phyloP scores from a whole-genome alignment of 2,329 filamentous ascomycete genomes.

The Fusarium oligoseptatum region DNA sequence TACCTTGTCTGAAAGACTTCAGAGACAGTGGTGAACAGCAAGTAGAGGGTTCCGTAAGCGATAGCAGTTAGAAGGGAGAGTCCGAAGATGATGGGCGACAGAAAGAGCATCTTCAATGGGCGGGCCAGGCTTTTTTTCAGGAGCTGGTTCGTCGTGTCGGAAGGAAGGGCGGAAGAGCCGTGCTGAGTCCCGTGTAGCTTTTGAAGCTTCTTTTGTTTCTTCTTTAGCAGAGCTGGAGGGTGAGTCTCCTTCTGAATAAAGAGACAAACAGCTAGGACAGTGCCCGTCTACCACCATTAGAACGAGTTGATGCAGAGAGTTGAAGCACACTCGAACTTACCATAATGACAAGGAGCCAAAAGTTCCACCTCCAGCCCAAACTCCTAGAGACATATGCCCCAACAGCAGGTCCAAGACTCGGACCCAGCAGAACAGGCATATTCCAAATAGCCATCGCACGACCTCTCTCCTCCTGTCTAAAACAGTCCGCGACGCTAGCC shows the following conservation, averaged over 20 bases:
- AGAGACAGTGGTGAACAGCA: conserved; percentile 66
- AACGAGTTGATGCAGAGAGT: no score
- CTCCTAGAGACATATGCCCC: conserved; percentile 60
- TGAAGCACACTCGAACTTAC: neutral
- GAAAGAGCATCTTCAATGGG: conserved; percentile 43
- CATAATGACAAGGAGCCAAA: conserved; percentile 62
- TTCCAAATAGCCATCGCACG: conserved; percentile 41
- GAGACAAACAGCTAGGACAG: neutral
- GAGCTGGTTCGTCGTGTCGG: neutral
- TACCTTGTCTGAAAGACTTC: conserved; percentile 58
- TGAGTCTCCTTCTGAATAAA: neutral
- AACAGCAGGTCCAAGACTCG: conserved; percentile 30
- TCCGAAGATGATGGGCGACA: conserved; percentile 57
- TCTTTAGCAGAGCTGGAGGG: neutral
- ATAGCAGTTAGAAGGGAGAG: conserved; percentile 63
- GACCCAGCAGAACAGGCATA: conserved; percentile 41
- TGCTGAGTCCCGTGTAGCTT: neutral
- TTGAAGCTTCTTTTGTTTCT: neutral
- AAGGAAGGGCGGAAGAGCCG: neutral
- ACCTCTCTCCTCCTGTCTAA: conserved; percentile 63
- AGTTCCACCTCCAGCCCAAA: conserved; percentile 63
- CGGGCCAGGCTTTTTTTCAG: neutral
- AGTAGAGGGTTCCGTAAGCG: conserved; percentile 66
- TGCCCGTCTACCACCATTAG: neutral
- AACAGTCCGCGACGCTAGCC: conserved; percentile 68